Conservation (phyloP, 805 yeast genomes). For the Monosporozyma servazzii region DNA sequence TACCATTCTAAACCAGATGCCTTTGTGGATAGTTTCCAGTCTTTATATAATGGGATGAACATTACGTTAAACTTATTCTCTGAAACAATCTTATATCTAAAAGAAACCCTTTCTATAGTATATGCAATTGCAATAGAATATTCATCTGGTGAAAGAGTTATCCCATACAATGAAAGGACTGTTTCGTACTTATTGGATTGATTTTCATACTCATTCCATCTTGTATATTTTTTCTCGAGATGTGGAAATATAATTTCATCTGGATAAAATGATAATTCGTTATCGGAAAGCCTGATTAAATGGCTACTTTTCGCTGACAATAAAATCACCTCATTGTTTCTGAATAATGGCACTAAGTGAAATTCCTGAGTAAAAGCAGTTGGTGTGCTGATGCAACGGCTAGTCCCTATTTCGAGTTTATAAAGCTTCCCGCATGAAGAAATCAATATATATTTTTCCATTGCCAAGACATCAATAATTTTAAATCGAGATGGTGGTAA, state of each 20-base stretch:
- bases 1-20: conserved; percentile 29
- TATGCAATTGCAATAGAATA: conserved; percentile 23
- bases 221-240: conserved; percentile 20
- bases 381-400: background rate
- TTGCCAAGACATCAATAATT: conserved; percentile 14
- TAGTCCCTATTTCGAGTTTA: conserved; percentile 6
- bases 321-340: conserved; percentile 9
- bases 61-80: conserved; percentile 19
- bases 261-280: conserved; percentile 1
- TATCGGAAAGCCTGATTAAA: background rate
- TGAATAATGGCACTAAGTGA: conserved; percentile 14
- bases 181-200: conserved; percentile 25
- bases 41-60: conserved; percentile 21
- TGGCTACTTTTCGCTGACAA: conserved; percentile 16
- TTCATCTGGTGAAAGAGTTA: conserved; percentile 23
- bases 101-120: conserved; percentile 20
- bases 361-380: conserved; percentile 9
- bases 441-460: conserved; percentile 1
- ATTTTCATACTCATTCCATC: conserved; percentile 22
- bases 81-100: conserved; percentile 24
- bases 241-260: conserved; percentile 20
- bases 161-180: conserved; percentile 20
- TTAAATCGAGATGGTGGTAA: conserved; percentile 14
- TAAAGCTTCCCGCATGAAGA: conserved; percentile 13
- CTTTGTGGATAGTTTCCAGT: conserved; percentile 20